Base-by-base conservation (phyloP, 106 monocot genomes). In the Posidonia australis region DNA sequence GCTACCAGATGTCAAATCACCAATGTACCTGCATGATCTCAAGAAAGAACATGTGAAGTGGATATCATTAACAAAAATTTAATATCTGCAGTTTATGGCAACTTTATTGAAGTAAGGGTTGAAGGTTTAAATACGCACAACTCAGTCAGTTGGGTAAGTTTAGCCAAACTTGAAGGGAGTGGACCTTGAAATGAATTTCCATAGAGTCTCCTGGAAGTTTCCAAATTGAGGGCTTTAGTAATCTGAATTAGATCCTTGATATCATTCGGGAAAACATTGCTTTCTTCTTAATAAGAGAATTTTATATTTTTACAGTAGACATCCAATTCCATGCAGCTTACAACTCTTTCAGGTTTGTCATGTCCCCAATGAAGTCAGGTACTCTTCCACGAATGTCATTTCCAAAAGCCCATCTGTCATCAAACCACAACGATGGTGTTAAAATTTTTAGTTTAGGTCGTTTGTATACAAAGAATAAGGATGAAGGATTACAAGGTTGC, bases 381-480 rank as follows among this genome's bases (percentile, higher is more conserved):
- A 93, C 79, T 74, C 46, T 83, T 13, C 93, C 93, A 10, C 79
- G 70, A 64, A 93, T 88, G 48, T 72, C 56, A 70, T 86, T 93
- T 30, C 77, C 81, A 0, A 85, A 88, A 29, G 72, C 81, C 77
- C 72, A 72, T 66, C 93, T 93, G 72, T 51, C 69, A 62, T 1
- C 19, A 11, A 11, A 18, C 23, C 19, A 55, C 19, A 55, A 55
- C 23, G 23, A 3, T 21, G 24, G 21, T 5, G 20, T 10, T 23
- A 17, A 14, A 49, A 49, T 17, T 17, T 17, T 17, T 17, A 14
- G 3, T 10, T 30, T 29, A 16, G 13, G 26, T 58, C 12, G 5
- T 27, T 13, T 28, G 27, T 10, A 6, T 58, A 58, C 23, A 31
- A 58, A 31, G 61, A 61, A 61, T 19, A 14, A 49, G 4, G 36